A percentile compares a stretch with the other conserved stretches of the same genome.
phyloP scores from a whole-genome alignment of 371 early-diverging fungal species.

The Mycotypha africana region DNA sequence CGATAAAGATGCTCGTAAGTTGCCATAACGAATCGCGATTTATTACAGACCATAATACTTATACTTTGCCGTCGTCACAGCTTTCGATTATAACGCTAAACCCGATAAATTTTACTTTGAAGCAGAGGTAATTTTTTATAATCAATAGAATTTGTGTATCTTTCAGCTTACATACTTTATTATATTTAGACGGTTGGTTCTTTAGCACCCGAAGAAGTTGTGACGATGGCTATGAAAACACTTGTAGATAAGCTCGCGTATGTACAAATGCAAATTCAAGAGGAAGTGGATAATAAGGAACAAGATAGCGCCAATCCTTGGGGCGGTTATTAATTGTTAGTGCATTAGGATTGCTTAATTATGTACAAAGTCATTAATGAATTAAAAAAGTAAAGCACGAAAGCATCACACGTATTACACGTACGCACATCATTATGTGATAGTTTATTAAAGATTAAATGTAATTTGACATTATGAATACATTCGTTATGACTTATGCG shows the following conservation, averaged over 20 bases:
- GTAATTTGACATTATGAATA: too few relatives aligned
- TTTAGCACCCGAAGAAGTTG: slow-evolving; percentile 83
- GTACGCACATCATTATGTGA: too few relatives aligned
- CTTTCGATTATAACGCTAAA: slow-evolving; percentile 84
- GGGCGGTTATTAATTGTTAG: slow-evolving; percentile 18
- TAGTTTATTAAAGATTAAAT: too few relatives aligned
- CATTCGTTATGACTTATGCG: too few relatives aligned
- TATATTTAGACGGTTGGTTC: slow-evolving; percentile 71
- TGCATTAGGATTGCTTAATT: too few relatives aligned
- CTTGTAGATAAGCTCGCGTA: slow-evolving; percentile 80
- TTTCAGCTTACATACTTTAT: background rate
- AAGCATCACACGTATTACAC: too few relatives aligned
- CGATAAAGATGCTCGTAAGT: slow-evolving; percentile 54
- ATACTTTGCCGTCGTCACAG: slow-evolving; percentile 18
- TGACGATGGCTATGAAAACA: slow-evolving; percentile 74
- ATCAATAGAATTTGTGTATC: background rate
- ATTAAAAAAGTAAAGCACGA: too few relatives aligned
- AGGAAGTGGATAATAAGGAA: slow-evolving; percentile 48
- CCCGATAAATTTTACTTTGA: slow-evolving; percentile 86
- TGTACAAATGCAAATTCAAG: slow-evolving; percentile 71
- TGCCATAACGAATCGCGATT: background rate
- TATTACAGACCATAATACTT: slow-evolving; percentile 1
- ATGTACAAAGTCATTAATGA: too few relatives aligned
- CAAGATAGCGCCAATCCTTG: slow-evolving; percentile 28
- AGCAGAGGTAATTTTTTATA: slow-evolving; percentile 66